Evolutionary conservation across 441 rosid genomes (phyloP), one percentile per base, ranked within the genome.

Genomic region (Syzygium malaccense): DNA sequence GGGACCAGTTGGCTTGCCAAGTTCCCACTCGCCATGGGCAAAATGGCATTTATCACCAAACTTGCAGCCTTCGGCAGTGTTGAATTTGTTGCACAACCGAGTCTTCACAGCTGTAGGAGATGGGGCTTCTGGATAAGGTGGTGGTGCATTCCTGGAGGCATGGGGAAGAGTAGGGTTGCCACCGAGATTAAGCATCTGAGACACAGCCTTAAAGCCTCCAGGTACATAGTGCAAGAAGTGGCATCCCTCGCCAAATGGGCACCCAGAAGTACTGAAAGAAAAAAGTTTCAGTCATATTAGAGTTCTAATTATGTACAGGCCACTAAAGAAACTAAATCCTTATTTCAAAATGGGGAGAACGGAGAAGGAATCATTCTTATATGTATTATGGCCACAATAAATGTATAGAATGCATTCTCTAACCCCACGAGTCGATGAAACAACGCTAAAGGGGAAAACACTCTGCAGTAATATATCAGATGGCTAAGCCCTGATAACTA

Each of bases 231-330:
- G 99, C 95, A 95, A 89, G 90, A 98, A 98, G 90, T 98, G 99
- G 80, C 99, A 98, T 86, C 97, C 95, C 92, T 98, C 99, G 58
- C 99, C 99, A 86, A 98, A 98, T 86, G 98, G 98, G 89, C 99
- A 98, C 48, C 99, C 99, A 87, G 98, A 94, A 88, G 99, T 97
- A 91, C 99, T 98, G 98, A 93, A 94, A 88, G 87, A 91, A 62
- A 66, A 87, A 64, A 64, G 87, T 66, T 37, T 88, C 86, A 48
- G 30, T 58, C 37, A 68, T n/a, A 85, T 80, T 23, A 41, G 55
- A 89, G 30, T 75, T 75, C 83, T 75, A 75, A 6, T 41, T n/a
- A 75, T 23, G 53, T n/a, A 75, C 1, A 2, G 51, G 18, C n/a
- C 83, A 41, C 12, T 75, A 41, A 23, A 75, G 26, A 75, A 41